Conservation (phyloP, 148 eudicot species). For the Euryodendron excelsum region DNA sequence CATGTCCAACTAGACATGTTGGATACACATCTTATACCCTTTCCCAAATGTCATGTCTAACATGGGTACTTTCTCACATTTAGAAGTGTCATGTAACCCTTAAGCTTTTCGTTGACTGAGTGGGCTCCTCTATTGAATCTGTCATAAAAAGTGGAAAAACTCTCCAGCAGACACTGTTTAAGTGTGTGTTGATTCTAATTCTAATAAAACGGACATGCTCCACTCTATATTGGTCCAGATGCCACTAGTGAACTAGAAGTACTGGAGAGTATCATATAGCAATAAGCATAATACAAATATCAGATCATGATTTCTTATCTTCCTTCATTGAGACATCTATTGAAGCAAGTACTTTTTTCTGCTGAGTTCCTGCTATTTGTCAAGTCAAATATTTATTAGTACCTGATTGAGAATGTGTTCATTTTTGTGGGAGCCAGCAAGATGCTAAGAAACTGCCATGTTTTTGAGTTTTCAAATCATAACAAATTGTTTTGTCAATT, state of each 20-base stretch:
- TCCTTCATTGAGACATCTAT: neutral
- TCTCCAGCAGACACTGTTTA: neutral
- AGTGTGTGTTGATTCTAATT: neutral
- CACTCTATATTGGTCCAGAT: neutral
- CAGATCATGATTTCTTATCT: neutral
- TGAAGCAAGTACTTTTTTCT: neutral
- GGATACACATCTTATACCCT: too few species aligned
- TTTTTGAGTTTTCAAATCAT: neutral
- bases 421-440: neutral
- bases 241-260: neutral
- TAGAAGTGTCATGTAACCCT: neutral
- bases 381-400: neutral
- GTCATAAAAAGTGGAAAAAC: neutral
- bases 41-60: too few species aligned
- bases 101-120: neutral
- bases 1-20: too few species aligned
- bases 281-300: neutral
- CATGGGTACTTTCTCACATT: too few species aligned
- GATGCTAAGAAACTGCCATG: neutral
- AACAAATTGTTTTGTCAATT: neutral
- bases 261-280: neutral
- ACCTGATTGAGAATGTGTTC: neutral
- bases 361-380: neutral
- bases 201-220: too few species aligned
- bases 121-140: neutral